Base-by-base conservation (phyloP, 2,329 filamentous ascomycete genomes). In the Fusarium hainanense region DNA sequence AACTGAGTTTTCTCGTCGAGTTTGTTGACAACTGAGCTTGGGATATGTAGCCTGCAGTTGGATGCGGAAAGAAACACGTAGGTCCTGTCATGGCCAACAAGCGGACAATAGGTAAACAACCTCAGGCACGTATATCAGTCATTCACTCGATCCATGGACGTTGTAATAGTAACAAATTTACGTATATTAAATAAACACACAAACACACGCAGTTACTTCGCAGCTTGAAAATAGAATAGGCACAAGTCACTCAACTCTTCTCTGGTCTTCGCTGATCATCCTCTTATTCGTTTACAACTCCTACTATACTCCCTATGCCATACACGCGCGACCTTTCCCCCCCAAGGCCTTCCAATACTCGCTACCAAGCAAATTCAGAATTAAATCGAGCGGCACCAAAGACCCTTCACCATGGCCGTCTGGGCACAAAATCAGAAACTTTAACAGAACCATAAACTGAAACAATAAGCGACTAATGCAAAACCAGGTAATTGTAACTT, bases 291-390 rank as follows among this genome's bases (percentile, higher is more conserved):
- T 59, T 66, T 52, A 49, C 32, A 55, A 58, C 30, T 43, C 52
- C 48, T 54, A 32, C 41, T 32, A 49, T 44, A 60, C 18, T 28
- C 25, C 25, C 25, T 21, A 44, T 37, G 50, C 30, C 23, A 37
- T 54, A 54, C 40, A 62, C 49, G 42, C 28, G 47, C 23, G 58
- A 42, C 23, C 18, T 46, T n/a, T 30, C 43, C 37, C 21, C 21
- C 57, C 59, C 42, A 47, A 41, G 41, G 63, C 64, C 66, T 46
- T 61, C 58, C 51, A 52, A 54, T 61, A 43, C 67, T 71, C 68
- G 69, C 73, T 63, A 68, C 74, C 71, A 67, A 64, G 72, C 71
- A 64, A 59, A 74, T 64, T 58, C 64, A 72, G 57, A 65, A 75
- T 75, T 75, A 75, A 75, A 69, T 68, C 58, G 58, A 67, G 50